Base-by-base conservation (phyloP, 371 early-diverging fungal genomes). In the Apophysomyces trapeziformis region DNA sequence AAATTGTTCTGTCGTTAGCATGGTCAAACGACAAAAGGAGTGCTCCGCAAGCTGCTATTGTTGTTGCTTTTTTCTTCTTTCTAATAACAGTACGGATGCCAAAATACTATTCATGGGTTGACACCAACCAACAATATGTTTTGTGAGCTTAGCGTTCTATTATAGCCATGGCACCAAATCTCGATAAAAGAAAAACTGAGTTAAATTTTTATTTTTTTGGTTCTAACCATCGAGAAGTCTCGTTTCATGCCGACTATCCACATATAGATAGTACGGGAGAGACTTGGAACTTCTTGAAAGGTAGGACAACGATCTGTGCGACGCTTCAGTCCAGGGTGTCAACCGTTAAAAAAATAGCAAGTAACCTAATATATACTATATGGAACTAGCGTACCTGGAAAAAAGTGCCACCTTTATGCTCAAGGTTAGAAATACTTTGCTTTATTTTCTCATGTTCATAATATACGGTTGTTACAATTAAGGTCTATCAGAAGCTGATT, bases 291-390 rank as follows among this genome's bases (percentile, higher is more conserved):
- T 41, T 41, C 41, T 41, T 41, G 41, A 41, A 41, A 41, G 6
- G 54, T 50, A 50, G 54, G 8, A 50, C 54, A 50, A 5, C 54
- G 54, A 50, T 50, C 54, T 50, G 54, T 50, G 54, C 21, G 9
- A 50, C 54, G 16, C 7, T 16, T 5, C 21, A 50, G 21, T 21
- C 21, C 21, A 50, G 21, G 21, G 32, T 50, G 54, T 50, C 54
- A 50, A 50, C 9, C 54, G 21, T 21, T 7, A 50, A 50, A 32
- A 50, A 18, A 21, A 1, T 1, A 18, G 21, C 21, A 26, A 1
- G 32, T 3, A 26, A 2, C 32, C 32, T 26, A 26, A 26, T 3
- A 26, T 26, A 2, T 26, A 26, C 32, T 26, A 26, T 13, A 45
- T n/a, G 46, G 16, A 45, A 18, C 46, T 16, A 18, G 16, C 16